Base-by-base conservation (phyloP, 2,329 filamentous ascomycete species). In the Nothophoma quercina region DNA sequence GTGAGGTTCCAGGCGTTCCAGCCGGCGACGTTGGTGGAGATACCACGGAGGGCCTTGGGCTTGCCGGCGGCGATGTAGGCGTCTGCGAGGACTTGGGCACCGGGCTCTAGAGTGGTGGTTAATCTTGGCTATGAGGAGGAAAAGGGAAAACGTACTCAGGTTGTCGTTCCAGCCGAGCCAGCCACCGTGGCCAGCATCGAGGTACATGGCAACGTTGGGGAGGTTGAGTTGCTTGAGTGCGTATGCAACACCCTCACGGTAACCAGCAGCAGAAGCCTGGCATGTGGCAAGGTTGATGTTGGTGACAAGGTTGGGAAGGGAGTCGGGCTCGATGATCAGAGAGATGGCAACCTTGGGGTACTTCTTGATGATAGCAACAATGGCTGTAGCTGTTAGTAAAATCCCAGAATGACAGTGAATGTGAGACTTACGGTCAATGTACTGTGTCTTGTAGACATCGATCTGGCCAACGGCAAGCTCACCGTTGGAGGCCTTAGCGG, bases 81-180 rank as follows among this genome's bases (percentile, higher is more conserved):
- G 21, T 68, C 42, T 8, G 75, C 79, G 56, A 79, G 81, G n/a
- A 82, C 74, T 30, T 78, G 63, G 19, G 81, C 81, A 8, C 81
- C 80, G 16, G 81, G 81, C 60, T 71, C 70, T 73, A 59, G 29
- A 22, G 13, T 21, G 1, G 5, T 16, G 15, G 38, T 66, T 60
- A 60, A 49, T 43, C 18, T 21, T 29, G 16, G 33, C 10, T 2
- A 16, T n/a, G 9, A 18, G 6, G 7, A 3, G 25, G 21, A 9
- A 6, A 15, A 22, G 18, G 33, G 16, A 10, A 5, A 29, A 67
- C 65, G 28, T 64, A 55, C 70, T 69, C 44, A 85, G 78, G 75
- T 87, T 87, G 65, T 82, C 84, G 45, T 81, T 74, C 85, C 85
- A 88, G 68, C 85, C 85, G 43, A 88, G 78, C 85, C 85, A 88